Evolutionary conservation across 2,329 filamentous ascomycete genomes (phyloP), one percentile per base, ranked within the genome.

Genomic region (Dryadomyces quercivorus): DNA sequence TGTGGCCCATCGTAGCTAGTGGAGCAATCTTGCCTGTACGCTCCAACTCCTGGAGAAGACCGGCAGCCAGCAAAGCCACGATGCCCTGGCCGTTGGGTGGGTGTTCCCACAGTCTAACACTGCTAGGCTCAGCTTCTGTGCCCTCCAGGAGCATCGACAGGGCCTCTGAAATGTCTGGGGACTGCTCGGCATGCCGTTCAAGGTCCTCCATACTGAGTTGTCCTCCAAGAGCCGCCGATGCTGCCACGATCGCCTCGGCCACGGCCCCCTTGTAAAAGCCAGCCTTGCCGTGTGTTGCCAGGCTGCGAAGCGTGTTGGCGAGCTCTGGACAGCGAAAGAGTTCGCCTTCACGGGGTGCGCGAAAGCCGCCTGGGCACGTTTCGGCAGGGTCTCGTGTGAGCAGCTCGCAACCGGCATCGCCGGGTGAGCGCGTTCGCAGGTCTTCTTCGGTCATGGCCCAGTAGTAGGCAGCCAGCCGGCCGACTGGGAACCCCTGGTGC

Each of bases 61-160:
- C 92, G 0, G 96, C 73, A 0, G 92, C 86, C 84, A 96, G 95
- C 18, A 96, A 72, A 0, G 92, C 92, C 1, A 97, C 88, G 57
- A 97, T 90, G 1, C 92, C 92, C 69, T 97, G 92, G 0, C 92
- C 91, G 60, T 96, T 97, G 1, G 92, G 92, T 26, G 92, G 90
- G 64, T 96, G 91, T 64, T 97, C 92, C 92, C 92, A 97, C 0
- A 97, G 73, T 67, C 16, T 85, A 74, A 65, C 95, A 63, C 83
- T 80, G 0, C 89, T 88, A 10, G 26, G 26, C 26, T 31, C 26
- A 8, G 26, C 26, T 31, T 31, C 26, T 31, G 26, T 31, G 8
- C 26, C 26, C 26, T 85, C 81, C 57, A 80, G 80, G 0, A 88
- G 93, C 78, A 2, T 87, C 89, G 51, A 96, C 81, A 26, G 81